Conservation (phyloP, 1,284 basidiomycete species). For the Puccinia coronata region DNA sequence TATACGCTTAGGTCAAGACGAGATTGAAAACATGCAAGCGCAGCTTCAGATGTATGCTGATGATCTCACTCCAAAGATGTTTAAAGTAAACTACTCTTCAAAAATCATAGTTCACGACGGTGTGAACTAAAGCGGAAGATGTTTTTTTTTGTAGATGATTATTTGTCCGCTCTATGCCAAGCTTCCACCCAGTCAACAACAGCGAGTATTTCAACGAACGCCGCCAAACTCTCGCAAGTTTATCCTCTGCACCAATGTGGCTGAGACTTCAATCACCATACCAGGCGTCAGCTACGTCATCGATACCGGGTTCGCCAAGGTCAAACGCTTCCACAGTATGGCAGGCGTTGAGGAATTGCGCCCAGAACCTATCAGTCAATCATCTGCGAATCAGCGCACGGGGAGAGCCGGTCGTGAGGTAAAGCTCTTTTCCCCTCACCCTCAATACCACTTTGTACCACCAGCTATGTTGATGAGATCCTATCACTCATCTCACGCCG, state of each 20-base stretch:
- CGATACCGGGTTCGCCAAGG: conserved; percentile 92
- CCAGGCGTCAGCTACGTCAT: conserved; percentile 93
- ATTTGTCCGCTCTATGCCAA: conserved; percentile 81
- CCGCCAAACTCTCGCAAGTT: conserved; percentile 77
- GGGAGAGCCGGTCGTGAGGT: conserved; percentile 90
- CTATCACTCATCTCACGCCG: conserved; percentile 16
- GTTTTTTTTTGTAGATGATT: conserved; percentile 64
- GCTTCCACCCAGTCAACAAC: conserved; percentile 74
- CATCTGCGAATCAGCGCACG: conserved; percentile 82
- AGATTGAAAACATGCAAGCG: conserved; percentile 83
- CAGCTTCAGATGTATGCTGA: conserved; percentile 67
- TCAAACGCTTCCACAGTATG: conserved; percentile 71
- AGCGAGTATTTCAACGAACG: conserved; percentile 73
- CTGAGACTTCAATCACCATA: conserved; percentile 98
- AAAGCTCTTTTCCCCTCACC: conserved; percentile 52
- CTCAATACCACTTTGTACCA: too few relatives aligned
- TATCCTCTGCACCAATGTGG: conserved; percentile 91
- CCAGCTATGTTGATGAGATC: too few relatives aligned
- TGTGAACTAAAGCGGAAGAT: conserved; percentile 66
- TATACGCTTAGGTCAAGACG: conserved; percentile 73
- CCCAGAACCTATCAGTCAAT: conserved; percentile 74
- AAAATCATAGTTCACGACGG: not conserved
- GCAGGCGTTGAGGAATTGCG: conserved; percentile 66
- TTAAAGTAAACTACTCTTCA: conserved; percentile 49
- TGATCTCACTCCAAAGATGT: conserved; percentile 51